phyloP scores from a whole-genome alignment of 257 asterid species.

The Solanum ossicruentum region DNA sequence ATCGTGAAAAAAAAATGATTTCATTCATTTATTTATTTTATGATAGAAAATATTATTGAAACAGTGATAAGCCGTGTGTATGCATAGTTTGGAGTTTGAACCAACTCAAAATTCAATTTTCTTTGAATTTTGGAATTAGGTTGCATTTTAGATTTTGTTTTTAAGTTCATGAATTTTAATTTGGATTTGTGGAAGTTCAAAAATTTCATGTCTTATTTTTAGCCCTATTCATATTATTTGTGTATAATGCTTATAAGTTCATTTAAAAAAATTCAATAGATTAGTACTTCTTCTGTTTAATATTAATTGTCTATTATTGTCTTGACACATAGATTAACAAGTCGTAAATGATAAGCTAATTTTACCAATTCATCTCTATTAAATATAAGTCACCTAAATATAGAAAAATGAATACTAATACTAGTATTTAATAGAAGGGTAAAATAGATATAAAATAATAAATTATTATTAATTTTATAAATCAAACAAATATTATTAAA shows the following conservation, averaged over 20 bases:
- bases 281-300: too few species aligned
- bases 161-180: background rate
- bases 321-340: too few species aligned
- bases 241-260: background rate
- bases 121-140: background rate
- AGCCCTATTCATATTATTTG: background rate
- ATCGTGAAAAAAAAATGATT: background rate
- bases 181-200: background rate
- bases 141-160: background rate
- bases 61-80: background rate
- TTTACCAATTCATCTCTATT: too few species aligned
- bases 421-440: too few species aligned
- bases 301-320: too few species aligned
- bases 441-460: too few species aligned
- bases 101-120: background rate
- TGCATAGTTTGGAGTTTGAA: background rate
- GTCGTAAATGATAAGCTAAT: too few species aligned
- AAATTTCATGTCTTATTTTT: background rate
- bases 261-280: too few species aligned
- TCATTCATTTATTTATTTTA: background rate
- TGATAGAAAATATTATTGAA: background rate
- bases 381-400: too few species aligned
- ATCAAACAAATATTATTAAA: too few species aligned
- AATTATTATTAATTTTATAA: too few species aligned
- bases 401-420: too few species aligned